Base-by-base conservation (phyloP, 2,329 filamentous ascomycete genomes). In the Niveomyces coronatus region DNA sequence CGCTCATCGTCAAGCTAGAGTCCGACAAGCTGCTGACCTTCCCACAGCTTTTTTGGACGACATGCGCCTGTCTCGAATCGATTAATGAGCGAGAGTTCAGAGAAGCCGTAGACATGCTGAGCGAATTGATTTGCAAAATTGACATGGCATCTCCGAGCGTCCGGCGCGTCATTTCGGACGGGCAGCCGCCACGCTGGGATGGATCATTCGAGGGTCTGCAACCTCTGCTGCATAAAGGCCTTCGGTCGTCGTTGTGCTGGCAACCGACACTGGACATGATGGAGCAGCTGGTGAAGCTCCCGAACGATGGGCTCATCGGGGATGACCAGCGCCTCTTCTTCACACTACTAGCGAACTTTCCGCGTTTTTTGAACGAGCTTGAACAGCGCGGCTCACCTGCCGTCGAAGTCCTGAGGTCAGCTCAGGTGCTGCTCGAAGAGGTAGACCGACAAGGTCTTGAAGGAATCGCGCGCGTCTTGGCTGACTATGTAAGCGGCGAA, bases 21-120 rank as follows among this genome's bases (percentile, higher is more conserved):
- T 71, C 82, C 0, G 74, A 82, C 26, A 82, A 88, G 54, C 69
- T 98, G 2, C 62, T 94, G 33, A 78, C 79, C n/a, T 95, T 94
- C 47, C 91, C 91, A 2, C 89, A 96, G 52, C 67, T 98, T 1
- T 96, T 98, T 60, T 98, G 93, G 93, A 94, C 89, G 1, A 94
- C 85, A 0, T 95, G 88, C 51, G 91, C 91, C 9, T 98, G 91
- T 55, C 65, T 98, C 15, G 88, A 96, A 53, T 96, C 91, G 0
- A 94, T 96, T 52, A 94, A 96, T 47, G 93, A 98, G 60, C 76
- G 82, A 16, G 91, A 98, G 53, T 98, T 94, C 45, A 74, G 91
- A 44, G 91, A 95, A 55, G 87, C 85, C 16, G 67, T 95, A 10
- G 81, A 84, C 37, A 95, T 98, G 84, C 71, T 98, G 9, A 84